Evolutionary conservation across 192 early-diverging fungal genomes (phyloP), one percentile per base, ranked within the genome.

Genomic region (Chytriomyces confervae): DNA sequence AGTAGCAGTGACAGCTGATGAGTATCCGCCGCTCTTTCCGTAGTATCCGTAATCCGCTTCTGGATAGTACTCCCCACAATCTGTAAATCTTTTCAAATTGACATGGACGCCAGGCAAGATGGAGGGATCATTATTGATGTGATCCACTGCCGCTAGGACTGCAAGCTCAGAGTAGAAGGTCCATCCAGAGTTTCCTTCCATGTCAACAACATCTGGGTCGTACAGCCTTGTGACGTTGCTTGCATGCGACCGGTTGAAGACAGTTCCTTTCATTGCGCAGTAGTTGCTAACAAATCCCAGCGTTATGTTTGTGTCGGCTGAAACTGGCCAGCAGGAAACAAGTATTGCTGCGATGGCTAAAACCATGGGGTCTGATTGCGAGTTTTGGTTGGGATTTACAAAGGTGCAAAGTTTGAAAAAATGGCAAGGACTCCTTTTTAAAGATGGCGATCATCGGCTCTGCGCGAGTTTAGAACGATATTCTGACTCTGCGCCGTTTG

Each of bases 31-130:
- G 7, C 43, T 47, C 13, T 36, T 47, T 36, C 66, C 66, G 46
- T 8, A 67, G 43, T 67, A 67, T 7, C 47, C 66, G 10, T 13
- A 46, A 46, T 67, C 66, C 11, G 45, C 66, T 47, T 8, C 23
- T 47, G 66, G 29, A 5, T 47, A 27, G 11, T 16, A 67, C n/a
- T 29, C 11, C 11, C 66, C 66, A 47, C 66, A 67, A 47, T 67
- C 66, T 63, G 66, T 67, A 46, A 67, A 67, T 45, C 66, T 8
- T 23, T 67, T 67, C 10, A 67, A 0, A 16, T 67, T 67, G 66
- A 67, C 66, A 11, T 29, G 43, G 3, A 67, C 45, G 43, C 66
- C 66, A 2, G 66, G 66, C 13, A 67, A 46, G 9, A 67, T 67
- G 10, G 16, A 11, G 66, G 23, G 18, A 36, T 23, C 10, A 46